Conservation (phyloP, 768 basidiomycete species). For the Boletus subcaerulescens region DNA sequence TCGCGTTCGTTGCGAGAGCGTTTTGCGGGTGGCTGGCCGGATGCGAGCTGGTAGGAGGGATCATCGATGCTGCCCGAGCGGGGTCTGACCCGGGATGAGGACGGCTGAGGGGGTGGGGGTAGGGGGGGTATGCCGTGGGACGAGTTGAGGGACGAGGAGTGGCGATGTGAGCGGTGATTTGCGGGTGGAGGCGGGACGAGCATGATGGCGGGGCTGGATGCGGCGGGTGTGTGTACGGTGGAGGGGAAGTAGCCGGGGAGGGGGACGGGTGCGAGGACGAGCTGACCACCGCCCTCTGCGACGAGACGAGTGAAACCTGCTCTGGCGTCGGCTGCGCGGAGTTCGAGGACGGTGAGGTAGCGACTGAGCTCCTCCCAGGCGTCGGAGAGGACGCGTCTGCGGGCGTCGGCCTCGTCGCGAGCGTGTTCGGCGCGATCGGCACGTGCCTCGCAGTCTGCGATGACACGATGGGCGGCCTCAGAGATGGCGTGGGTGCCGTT, state of each 20-base stretch:
- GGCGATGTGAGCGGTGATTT: conserved; percentile 19
- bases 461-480: conserved; percentile 35
- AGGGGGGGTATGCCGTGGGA: conserved; percentile 34
- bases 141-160: conserved; percentile 24
- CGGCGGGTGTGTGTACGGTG: conserved; percentile 13
- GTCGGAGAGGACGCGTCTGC: conserved; percentile 42
- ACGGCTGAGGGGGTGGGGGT: conserved; percentile 39
- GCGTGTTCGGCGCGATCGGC: conserved; percentile 47
- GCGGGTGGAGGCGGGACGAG: conserved; percentile 23
- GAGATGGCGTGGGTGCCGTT: conserved; percentile 12
- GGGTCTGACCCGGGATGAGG: conserved; percentile 37
- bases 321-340: conserved; percentile 49
- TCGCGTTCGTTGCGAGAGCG: conserved; percentile 41
- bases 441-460: conserved; percentile 49
- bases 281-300: conserved; percentile 41
- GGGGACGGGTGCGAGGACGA: conserved; percentile 38
- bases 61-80: conserved; percentile 45
- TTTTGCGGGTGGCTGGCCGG: conserved; percentile 50
- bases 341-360: conserved; percentile 45
- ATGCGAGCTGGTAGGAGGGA: conserved; percentile 24
- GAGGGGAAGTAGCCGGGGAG: conserved; percentile 18
- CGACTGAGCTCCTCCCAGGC: conserved; percentile 51
- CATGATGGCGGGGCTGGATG: conserved; percentile 26
- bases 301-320: conserved; percentile 45
- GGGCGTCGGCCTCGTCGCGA: conserved; percentile 54